A percentile compares a stretch with the other conserved stretches of the same genome.
Conservation (phyloP, 352 stramenopile species). For the Phytophthora pluvialis region DNA sequence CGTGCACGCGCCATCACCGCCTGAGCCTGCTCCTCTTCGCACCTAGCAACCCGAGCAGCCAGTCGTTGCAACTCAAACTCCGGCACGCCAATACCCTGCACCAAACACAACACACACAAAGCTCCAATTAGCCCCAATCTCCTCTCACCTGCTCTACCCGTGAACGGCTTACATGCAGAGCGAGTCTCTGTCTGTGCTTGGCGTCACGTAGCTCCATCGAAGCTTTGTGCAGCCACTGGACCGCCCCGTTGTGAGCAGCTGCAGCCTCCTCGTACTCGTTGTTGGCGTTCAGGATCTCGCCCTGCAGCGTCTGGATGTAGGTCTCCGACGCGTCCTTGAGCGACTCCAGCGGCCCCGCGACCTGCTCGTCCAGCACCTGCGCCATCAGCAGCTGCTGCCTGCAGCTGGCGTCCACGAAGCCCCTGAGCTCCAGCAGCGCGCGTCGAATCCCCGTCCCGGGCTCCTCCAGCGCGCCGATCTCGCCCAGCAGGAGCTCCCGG, state of each 20-base stretch:
- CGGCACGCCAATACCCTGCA: slow-evolving; percentile 75
- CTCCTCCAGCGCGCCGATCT: slow-evolving; percentile 77
- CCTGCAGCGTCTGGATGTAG: slow-evolving; percentile 82
- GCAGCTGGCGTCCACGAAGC: slow-evolving; percentile 65
- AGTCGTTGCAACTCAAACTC: slow-evolving; percentile 86
- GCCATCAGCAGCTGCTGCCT: slow-evolving; percentile 77
- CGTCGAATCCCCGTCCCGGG: slow-evolving; percentile 64
- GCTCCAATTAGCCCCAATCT: not conserved
- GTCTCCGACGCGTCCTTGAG: slow-evolving; percentile 76
- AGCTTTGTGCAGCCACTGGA: slow-evolving; percentile 40
- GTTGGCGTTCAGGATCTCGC: slow-evolving; percentile 81
- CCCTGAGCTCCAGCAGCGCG: slow-evolving; percentile 65
- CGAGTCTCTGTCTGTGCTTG: slow-evolving; percentile 61
- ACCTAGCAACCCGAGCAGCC: slow-evolving; percentile 58
- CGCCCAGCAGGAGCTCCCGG: slow-evolving; percentile 47
- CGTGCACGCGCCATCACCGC: slow-evolving; percentile 62
- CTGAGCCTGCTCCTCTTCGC: slow-evolving; percentile 67
- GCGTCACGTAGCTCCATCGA: slow-evolving; percentile 60
- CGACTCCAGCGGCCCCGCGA: slow-evolving; percentile 77
- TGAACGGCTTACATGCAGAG: slow-evolving; percentile 58
- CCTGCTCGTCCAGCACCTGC: slow-evolving; percentile 83
- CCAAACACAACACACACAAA: slow-evolving; percentile 5
- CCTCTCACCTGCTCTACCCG: not conserved
- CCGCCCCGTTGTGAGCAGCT: slow-evolving; percentile 47
- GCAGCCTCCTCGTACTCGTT: slow-evolving; percentile 66